phyloP scores from a whole-genome alignment of 352 stramenopile genomes.

The Peronospora belbahrii region DNA sequence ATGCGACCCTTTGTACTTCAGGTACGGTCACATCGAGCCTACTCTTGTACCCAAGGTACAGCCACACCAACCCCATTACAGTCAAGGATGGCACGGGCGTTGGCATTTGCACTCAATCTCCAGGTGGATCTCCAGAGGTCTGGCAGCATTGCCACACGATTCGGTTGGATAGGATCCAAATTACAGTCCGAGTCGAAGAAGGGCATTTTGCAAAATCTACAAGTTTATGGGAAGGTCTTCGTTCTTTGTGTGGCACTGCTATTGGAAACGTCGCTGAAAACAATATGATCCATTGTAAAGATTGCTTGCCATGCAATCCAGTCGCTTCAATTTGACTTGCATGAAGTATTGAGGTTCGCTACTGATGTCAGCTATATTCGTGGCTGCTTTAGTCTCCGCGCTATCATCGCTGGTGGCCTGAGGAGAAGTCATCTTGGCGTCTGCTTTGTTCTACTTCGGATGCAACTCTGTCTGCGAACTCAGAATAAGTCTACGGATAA shows the following conservation, averaged over 20 bases:
- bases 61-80: no score
- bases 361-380: not conserved
- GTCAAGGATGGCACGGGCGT: slow-evolving; percentile 32
- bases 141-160: slow-evolving; percentile 4
- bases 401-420: not conserved
- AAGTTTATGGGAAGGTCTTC: slow-evolving; percentile 37
- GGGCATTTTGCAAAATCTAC: slow-evolving; percentile 42
- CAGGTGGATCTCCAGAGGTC: slow-evolving; percentile 51
- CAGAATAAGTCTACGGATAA: slow-evolving; percentile 27
- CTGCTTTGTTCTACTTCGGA: slow-evolving; percentile 3
- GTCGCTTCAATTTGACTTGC: slow-evolving; percentile 14
- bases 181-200: not conserved
- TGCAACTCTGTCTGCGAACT: slow-evolving; percentile 17
- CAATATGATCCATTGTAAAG: slow-evolving; percentile 55
- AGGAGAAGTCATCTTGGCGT: not conserved
- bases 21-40: no score
- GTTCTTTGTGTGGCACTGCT: slow-evolving; percentile 7
- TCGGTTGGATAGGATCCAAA: not conserved
- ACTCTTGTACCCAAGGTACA: no score
- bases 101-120: slow-evolving; percentile 50
- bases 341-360: not conserved
- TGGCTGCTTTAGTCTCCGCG: not conserved
- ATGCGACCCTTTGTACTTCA: no score
- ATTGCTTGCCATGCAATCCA: slow-evolving; percentile 42
- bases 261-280: slow-evolving; percentile 9